Percentiles rank a stretch among this genome's conserved stretches.
phyloP scores from a whole-genome alignment of 169 alveolate genomes.

The Cryptosporidium parvum region DNA sequence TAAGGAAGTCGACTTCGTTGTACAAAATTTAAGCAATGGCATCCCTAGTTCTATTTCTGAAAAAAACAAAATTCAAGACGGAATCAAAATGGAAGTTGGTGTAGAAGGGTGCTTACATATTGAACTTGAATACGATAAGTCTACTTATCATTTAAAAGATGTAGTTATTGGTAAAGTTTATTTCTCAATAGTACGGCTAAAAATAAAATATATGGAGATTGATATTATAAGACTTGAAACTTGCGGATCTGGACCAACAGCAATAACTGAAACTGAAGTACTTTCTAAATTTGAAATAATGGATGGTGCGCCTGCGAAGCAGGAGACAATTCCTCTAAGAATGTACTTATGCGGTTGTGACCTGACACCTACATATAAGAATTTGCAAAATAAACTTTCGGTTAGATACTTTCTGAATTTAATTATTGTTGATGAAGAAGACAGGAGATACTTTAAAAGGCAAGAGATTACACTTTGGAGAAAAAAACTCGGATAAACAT shows the following conservation, averaged over 20 bases:
- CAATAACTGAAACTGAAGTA: slow-evolving; percentile 94
- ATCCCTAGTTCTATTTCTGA: slow-evolving; percentile 19
- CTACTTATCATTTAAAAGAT: slow-evolving; percentile 96
- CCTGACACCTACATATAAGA: slow-evolving; percentile 97
- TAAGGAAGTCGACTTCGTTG: slow-evolving; percentile 95
- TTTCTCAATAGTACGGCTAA: slow-evolving; percentile 96
- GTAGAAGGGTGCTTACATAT: slow-evolving; percentile 97
- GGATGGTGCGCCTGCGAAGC: slow-evolving; percentile 99
- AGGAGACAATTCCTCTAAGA: slow-evolving; percentile 97
- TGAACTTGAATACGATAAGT: slow-evolving; percentile 89
- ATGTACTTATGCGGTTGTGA: slow-evolving; percentile 96
- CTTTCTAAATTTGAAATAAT: slow-evolving; percentile 97
- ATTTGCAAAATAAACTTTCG: slow-evolving; percentile 94
- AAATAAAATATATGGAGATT: slow-evolving; percentile 98
- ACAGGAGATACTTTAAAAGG: slow-evolving; percentile 94
- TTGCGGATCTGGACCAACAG: slow-evolving; percentile 84
- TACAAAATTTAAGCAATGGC: slow-evolving; percentile 85
- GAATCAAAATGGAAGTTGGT: slow-evolving; percentile 90
- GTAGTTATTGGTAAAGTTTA: slow-evolving; percentile 97
- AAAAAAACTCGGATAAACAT: slow-evolving; percentile 89
- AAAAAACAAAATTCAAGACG: slow-evolving; percentile 42
- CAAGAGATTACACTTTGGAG: slow-evolving; percentile 98
- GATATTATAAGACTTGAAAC: slow-evolving; percentile 88
- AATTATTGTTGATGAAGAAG: slow-evolving; percentile 98
- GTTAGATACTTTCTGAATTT: slow-evolving; percentile 96